Base-by-base conservation (phyloP, 805 yeast genomes). In the Metschnikowia hibisci region DNA sequence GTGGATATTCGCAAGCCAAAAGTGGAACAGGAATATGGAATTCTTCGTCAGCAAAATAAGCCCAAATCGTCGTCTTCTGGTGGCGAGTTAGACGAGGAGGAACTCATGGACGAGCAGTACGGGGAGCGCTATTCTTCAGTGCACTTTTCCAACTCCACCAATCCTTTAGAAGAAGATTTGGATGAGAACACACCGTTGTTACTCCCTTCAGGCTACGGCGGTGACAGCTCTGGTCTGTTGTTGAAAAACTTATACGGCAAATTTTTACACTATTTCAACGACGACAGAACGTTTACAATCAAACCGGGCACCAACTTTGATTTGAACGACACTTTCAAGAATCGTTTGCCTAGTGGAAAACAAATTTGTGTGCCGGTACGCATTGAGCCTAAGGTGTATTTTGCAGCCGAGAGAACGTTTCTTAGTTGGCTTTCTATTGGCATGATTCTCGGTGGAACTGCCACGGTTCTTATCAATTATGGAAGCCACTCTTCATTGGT, bases 381-480 rank as follows among this genome's bases (percentile, higher is more conserved):
- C 57, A 90, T 93, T 29, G 99, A 93, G 66, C 99, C 99, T 45
- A 93, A 93, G 69, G 99, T 93, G n/a, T 93, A 93, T 63, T 93
- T 93, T 66, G 99, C 99, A 6, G 88, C 95, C 18, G 99, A 93
- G 65, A 81, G 99, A 68, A 93, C 99, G 0, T 91, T 82, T 59
- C 73, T 93, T 49, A 80, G 95, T 32, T 93, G 99, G 99, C 69
- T 91, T 43, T 90, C 96, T 32, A 87, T 93, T 54, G 87, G 93
- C 7, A 79, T 93, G 73, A 72, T 91, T 33, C 73, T 93, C 44
- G 89, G 93, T 34, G 95, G 91, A 37, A 85, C 96, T 32, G 95
- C 96, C 1, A 85, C 89, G 7, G 77, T 96, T 0, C 73, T 93
- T 53, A 71, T 91, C 54, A 85, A 87, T 50, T 93, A 84, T 64